Base-by-base conservation (phyloP, 2,329 filamentous ascomycete genomes). In the Fusarium udum region DNA sequence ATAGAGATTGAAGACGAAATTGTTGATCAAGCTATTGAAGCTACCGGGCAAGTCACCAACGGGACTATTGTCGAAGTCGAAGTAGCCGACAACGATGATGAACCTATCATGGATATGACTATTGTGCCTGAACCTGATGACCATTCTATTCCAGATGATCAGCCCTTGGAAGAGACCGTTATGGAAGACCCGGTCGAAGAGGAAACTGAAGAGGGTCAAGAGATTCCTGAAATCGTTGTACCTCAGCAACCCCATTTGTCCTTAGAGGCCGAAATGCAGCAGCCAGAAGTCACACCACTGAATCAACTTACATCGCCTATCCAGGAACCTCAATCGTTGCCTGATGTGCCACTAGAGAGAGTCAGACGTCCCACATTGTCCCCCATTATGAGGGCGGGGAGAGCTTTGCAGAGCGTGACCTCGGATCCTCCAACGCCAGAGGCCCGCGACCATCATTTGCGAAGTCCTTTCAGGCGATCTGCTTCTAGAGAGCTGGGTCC, bases 361-460 rank as follows among this genome's bases (percentile, higher is more conserved):
- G 79, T 77, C 4, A 67, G 74, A 20, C 84, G 87, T 14, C 85
- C 86, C 32, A 83, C 82, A 11, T 80, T 91, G 1, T 90, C 88
- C 10, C 88, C 89, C 4, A 90, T 90, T 40, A 86, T 90, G n/a
- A 84, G 88, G 51, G 88, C 85, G 32, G 88, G 88, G 7, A 83
- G 87, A 53, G 87, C 85, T 36, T 79, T 91, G 20, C 88, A 90
- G 75, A 88, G 84, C 65, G 86, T 90, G 42, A 88, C 89, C 16
- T 89, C 88, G 0, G 88, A 90, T 70, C 87, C 87, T 13, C 87
- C 88, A 1, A 90, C 89, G 0, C 88, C 89, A 3, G 86, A 86
- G 57, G 83, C 80, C 12, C 83, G 83, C n/a, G 86, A 87, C 48
- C 83, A 83, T 39, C 84, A 86, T 16, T 80, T 90, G 6, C 84